phyloP scores from a whole-genome alignment of 495 filamentous ascomycete species.

The Penicillium arizonense region DNA sequence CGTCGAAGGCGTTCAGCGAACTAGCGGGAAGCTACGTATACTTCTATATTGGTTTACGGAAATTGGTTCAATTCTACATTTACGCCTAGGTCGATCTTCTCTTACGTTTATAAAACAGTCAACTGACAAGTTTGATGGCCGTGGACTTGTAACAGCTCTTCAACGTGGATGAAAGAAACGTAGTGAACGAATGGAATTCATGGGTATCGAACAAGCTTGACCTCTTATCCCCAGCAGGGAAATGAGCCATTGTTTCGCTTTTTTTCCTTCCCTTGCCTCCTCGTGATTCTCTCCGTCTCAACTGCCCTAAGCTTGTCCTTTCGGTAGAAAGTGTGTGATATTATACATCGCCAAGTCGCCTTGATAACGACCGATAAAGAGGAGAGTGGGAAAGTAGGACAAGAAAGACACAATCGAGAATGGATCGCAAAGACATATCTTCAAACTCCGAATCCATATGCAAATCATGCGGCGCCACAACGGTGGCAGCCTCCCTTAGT shows the following conservation, averaged over 20 bases:
- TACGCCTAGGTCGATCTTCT: no score
- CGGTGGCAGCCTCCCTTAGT: slow-evolving; percentile 6
- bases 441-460: slow-evolving; percentile 28
- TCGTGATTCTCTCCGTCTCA: background rate
- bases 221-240: slow-evolving; percentile 14
- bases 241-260: slow-evolving; percentile 11
- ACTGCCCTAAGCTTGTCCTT: slow-evolving; percentile 1
- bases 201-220: slow-evolving; percentile 37
- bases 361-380: slow-evolving; percentile 2
- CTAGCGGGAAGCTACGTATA: no score
- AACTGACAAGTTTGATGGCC: no score
- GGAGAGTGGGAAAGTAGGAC: slow-evolving; percentile 1
- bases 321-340: slow-evolving; percentile 6
- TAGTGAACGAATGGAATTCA: slow-evolving; percentile 23
- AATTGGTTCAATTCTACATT: no score
- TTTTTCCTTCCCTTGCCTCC: slow-evolving; percentile 4
- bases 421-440: slow-evolving; percentile 11
- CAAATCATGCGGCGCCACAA: slow-evolving; percentile 17
- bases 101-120: no score
- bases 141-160: background rate
- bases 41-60: no score
- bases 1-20: no score
- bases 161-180: background rate
- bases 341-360: slow-evolving; percentile 19
- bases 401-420: slow-evolving; percentile 9